These are phyloP conservation scores for Suhomyces sp. DNA, from an alignment of 805 yeast genomes.

Conservation along the genomic window DNA sequence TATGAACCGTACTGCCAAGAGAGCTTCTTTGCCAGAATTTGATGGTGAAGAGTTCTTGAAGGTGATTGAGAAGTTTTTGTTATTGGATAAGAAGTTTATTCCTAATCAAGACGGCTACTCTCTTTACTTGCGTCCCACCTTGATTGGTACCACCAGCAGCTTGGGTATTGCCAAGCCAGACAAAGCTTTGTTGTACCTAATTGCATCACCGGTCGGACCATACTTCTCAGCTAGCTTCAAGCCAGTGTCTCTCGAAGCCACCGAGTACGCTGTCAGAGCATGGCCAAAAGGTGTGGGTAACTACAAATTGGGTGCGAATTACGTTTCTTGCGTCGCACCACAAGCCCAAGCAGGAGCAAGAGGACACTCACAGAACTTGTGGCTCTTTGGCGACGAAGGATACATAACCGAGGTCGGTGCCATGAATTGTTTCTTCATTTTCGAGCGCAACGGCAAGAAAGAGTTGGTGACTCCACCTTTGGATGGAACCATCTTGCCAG, in stretches of 20 bases:
- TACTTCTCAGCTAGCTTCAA: slow-evolving; percentile 84
- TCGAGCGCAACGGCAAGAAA: slow-evolving; percentile 75
- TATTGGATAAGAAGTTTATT: slow-evolving; percentile 22
- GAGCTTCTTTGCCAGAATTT: slow-evolving; percentile 26
- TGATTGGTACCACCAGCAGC: slow-evolving; percentile 24
- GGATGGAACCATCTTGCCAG: slow-evolving; percentile 95
- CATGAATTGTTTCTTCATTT: slow-evolving; percentile 88
- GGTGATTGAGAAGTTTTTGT: slow-evolving; percentile 21
- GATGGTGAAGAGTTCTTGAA: slow-evolving; percentile 26
- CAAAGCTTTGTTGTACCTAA: slow-evolving; percentile 23
- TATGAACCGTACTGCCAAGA: slow-evolving; percentile 24
- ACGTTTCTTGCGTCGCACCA: slow-evolving; percentile 92
- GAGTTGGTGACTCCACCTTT: slow-evolving; percentile 95
- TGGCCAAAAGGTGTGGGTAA: slow-evolving; percentile 99
- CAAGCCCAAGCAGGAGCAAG: slow-evolving; percentile 83
- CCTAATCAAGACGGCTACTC: slow-evolving; percentile 28
- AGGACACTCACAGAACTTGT: slow-evolving; percentile 93
- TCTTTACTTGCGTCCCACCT: slow-evolving; percentile 28
- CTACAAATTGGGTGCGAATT: slow-evolving; percentile 94
- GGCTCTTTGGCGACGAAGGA: slow-evolving; percentile 90
- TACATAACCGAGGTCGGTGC: slow-evolving; percentile 95
- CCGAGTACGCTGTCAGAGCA: slow-evolving; percentile 94
- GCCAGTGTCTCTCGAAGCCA: slow-evolving; percentile 91
- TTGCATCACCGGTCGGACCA: slow-evolving; percentile 30
- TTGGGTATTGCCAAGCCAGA: slow-evolving; percentile 25